Conservation (phyloP, 2,329 filamentous ascomycete species). For the Aspergillus hortae region DNA sequence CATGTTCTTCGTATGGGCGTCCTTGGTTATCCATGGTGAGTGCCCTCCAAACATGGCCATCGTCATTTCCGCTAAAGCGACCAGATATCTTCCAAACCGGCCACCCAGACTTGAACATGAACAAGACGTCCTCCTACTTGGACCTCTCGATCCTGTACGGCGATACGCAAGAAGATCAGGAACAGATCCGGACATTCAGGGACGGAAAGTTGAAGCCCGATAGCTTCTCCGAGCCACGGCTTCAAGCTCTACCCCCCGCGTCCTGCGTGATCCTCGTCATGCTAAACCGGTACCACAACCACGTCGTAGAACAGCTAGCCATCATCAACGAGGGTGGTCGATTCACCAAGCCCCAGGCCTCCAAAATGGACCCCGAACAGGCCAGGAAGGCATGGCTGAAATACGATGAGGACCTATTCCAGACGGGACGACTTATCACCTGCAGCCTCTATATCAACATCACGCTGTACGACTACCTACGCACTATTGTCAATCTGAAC, state of each 20-base stretch:
- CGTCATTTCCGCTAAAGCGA: neutral
- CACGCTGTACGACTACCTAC: constrained; percentile 71
- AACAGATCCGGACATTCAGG: constrained; percentile 58
- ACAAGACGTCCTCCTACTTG: constrained; percentile 68
- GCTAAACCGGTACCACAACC: constrained; percentile 77
- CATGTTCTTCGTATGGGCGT: constrained; percentile 69
- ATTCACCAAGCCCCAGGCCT: constrained; percentile 62
- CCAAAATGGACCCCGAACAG: constrained; percentile 49
- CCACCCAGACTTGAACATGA: constrained; percentile 55
- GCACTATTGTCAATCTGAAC: constrained; percentile 72
- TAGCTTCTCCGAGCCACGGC: constrained; percentile 65
- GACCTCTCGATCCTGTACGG: constrained; percentile 71
- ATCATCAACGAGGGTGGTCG: constrained; percentile 80
- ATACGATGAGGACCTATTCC: constrained; percentile 74
- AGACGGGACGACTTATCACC: constrained; percentile 70
- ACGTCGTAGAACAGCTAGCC: constrained; percentile 75
- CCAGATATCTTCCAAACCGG: constrained; percentile 69
- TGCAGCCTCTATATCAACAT: constrained; percentile 76
- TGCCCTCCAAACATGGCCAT: neutral
- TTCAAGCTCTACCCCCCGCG: constrained; percentile 68
- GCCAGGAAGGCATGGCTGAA: constrained; percentile 57
- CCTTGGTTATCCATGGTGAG: constrained; percentile 67
- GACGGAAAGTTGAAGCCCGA: constrained; percentile 71
- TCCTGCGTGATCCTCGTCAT: constrained; percentile 70
- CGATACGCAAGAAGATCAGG: constrained; percentile 51